Evolutionary conservation across 352 stramenopile species (phyloP), one percentile per base, ranked within the genome.

Genomic region (Pythium aristosporum): DNA sequence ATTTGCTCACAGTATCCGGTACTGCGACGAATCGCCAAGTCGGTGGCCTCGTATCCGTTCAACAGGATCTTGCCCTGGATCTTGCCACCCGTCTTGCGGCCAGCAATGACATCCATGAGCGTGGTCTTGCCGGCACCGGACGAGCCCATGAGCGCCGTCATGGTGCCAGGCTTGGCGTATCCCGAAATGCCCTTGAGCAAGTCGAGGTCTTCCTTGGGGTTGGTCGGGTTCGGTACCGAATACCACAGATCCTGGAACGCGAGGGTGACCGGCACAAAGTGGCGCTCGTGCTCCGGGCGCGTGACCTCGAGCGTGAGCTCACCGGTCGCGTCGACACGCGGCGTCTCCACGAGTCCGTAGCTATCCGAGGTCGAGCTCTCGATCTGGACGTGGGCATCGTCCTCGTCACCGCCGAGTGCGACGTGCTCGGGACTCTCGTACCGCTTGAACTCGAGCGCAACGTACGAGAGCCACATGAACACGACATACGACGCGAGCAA

Each of bases 31-130:
- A 82, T 83, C 16, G 71, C 73, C 3, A 85, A 49, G 43, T 83
- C 69, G 2, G 72, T 81, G 0, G 74, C 78, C 68, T 96, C 88
- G 62, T 93, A 74, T 41, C 96, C 94, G 71, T 98, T 98, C 8
- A 98, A 55, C 46, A 63, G 42, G 21, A 98, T 91, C 23, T 96
- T 53, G 23, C 95, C 94, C 21, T 69, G 71, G 49, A 98, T 91
- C 15, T 59, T 80, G 18, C 96, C 96, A 21, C 78, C 80, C 3
- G 80, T 96, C 76, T 98, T 99, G 41, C 96, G 80, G 13, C 96
- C 79, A 9, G 96, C 91, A 54, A 99, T 92, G 9, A 98, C 94
- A 71, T 99, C 94, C 71, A 98, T 92, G 8, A 99, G 77, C 5
- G 96, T 99, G 12, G 94, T 98, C 74, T 99, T 98, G 2, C 94